Conservation (phyloP, 208 protist genomes). For the Leishmania tarentolae region DNA sequence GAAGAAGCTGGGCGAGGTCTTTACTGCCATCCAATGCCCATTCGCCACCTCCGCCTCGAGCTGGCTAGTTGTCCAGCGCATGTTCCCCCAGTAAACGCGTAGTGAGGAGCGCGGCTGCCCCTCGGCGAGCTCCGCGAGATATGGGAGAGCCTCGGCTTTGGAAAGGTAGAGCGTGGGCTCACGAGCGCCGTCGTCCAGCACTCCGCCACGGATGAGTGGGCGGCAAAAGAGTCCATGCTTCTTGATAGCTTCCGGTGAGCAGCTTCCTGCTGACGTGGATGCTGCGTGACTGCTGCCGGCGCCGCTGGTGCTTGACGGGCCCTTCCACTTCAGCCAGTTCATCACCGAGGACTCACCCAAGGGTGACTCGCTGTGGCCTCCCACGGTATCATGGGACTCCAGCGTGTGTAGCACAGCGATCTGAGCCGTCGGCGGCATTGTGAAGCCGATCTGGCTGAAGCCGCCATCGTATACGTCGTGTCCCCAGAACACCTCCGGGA, state of each 20-base stretch:
- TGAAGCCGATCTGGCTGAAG: slow-evolving; percentile 82
- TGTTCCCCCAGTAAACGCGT: slow-evolving; percentile 86
- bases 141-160: slow-evolving; percentile 78
- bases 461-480: slow-evolving; percentile 88
- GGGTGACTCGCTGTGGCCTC: background rate
- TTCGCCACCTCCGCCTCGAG: slow-evolving; percentile 81
- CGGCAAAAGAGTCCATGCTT: slow-evolving; percentile 60
- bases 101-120: slow-evolving; percentile 79
- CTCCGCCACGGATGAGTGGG: slow-evolving; percentile 56
- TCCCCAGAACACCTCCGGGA: slow-evolving; percentile 91
- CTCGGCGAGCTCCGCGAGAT: slow-evolving; percentile 62
- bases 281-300: background rate
- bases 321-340: slow-evolving; percentile 67
- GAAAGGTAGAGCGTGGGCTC: slow-evolving; percentile 84
- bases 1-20: slow-evolving; percentile 83
- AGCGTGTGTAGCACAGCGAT: slow-evolving; percentile 82
- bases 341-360: slow-evolving; percentile 28
- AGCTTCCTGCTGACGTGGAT: background rate
- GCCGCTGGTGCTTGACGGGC: slow-evolving; percentile 4
- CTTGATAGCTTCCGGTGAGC: slow-evolving; percentile 9
- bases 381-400: slow-evolving; percentile 31
- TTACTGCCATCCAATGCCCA: slow-evolving; percentile 84
- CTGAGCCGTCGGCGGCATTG: slow-evolving; percentile 87
- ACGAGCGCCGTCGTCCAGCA: slow-evolving; percentile 54
- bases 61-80: slow-evolving; percentile 79